Conservation (phyloP, 2,329 filamentous ascomycete species). For the Fusarium mexicanum region DNA sequence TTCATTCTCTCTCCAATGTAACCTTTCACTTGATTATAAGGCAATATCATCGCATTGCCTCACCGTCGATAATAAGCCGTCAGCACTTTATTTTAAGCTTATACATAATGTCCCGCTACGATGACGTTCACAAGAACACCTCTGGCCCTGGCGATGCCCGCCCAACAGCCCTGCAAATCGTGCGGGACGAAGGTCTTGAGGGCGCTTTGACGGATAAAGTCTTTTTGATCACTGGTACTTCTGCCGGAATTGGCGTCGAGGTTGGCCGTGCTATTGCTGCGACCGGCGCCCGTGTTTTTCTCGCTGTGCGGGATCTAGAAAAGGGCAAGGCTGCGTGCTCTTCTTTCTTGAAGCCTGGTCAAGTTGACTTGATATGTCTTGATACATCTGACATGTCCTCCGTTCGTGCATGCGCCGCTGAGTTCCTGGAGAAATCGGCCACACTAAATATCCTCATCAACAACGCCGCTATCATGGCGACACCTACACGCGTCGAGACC, state of each 20-base stretch:
- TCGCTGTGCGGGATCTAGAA: conserved; percentile 23
- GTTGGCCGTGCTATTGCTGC: conserved; percentile 54
- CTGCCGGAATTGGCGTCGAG: conserved; percentile 55
- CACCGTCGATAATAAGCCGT: rapidly evolving
- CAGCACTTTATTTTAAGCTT: background rate
- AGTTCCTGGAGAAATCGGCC: conserved; percentile 14
- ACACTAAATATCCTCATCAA: conserved; percentile 34
- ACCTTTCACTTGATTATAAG: background rate
- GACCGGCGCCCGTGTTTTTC: conserved; percentile 44
- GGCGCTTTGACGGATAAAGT: conserved; percentile 48
- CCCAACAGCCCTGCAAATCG: conserved; percentile 51
- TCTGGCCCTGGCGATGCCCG: conserved; percentile 45
- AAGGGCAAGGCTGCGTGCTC: conserved; percentile 18
- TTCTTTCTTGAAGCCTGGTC: conserved; percentile 2
- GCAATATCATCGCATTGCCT: background rate
- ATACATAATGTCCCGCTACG: conserved; percentile 9
- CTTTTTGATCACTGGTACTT: conserved; percentile 54
- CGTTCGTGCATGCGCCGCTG: conserved; percentile 33
- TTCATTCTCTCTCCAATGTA: background rate
- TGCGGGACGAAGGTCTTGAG: conserved; percentile 47
- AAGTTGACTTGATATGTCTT: conserved; percentile 25
- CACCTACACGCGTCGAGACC: conserved; percentile 8
- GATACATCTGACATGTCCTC: conserved; percentile 35
- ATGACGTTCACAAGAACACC: background rate
- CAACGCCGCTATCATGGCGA: conserved; percentile 39